Base-by-base conservation (phyloP, 495 filamentous ascomycete genomes). In the Cercophora newfieldiana region DNA sequence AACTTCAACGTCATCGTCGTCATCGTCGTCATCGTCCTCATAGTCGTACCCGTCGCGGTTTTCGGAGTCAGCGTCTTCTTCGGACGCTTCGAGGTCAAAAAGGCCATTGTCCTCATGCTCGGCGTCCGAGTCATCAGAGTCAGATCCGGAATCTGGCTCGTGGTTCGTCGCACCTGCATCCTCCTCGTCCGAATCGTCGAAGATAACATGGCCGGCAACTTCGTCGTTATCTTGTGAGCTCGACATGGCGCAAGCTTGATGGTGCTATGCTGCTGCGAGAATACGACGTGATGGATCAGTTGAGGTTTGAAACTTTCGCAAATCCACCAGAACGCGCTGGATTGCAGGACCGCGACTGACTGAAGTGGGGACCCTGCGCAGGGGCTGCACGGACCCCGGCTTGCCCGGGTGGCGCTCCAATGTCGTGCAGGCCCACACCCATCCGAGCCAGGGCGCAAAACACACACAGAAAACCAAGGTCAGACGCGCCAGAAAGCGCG, bases 1-100 rank as follows among this genome's bases (percentile, higher is more conserved):
- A 0, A 55, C 59, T 26, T 78, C 68, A n/a, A 26, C 58, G n/a
- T 63, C 54, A 7, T 66, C 33, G 26, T 59, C 63, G 28, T 66
- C 58, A 14, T 64, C 60, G 18, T 64, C 51, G 0, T 59, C 51
- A 14, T 62, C 66, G 4, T 44, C 48, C 21, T 19, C 21, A 4
- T 66, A 66, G 0, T 61, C 67, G 24, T 69, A 62, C 30, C 60
- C 63, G 30, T 65, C 63, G n/a, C 44, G n/a, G n/a, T 37, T 18
- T 14, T 63, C 47, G 1, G 24, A 22, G n/a, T 55, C 30, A 16
- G 55, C 49, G 22, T 33, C 30, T 25, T 44, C 37, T 44, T 44
- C 37, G 10, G 37, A 44, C 18, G 37, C 37, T 16, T 48, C 58
- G 7, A 57, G 26, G 26, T 57, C 55, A 26, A 57, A 57, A 5